phyloP scores from a whole-genome alignment of 352 stramenopile genomes.

The Aphanomyces stellatus region DNA sequence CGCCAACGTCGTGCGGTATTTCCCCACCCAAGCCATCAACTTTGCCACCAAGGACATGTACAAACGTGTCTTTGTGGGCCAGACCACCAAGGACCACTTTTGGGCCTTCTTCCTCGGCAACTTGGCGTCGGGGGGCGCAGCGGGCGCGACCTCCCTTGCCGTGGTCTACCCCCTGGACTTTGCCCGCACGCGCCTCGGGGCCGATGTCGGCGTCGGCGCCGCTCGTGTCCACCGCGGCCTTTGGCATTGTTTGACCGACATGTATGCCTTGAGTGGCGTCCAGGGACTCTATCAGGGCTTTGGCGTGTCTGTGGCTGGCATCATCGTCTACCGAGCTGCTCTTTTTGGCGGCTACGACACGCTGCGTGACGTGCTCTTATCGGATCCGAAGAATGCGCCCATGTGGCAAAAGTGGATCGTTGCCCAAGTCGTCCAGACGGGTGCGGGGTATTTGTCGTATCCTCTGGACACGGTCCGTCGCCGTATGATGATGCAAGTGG shows the following conservation, averaged over 20 bases:
- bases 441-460: constrained; percentile 93
- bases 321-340: constrained; percentile 97
- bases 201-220: constrained; percentile 96
- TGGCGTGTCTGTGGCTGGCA: constrained; percentile 96
- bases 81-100: constrained; percentile 94
- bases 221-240: constrained; percentile 96
- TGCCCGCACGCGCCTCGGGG: constrained; percentile 97
- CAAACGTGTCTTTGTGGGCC: constrained; percentile 83
- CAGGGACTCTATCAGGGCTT: constrained; percentile 98
- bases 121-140: constrained; percentile 95
- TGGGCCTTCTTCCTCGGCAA: constrained; percentile 98
- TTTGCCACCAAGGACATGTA: constrained; percentile 93
- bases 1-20: constrained; percentile 90
- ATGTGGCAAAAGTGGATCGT: constrained; percentile 88
- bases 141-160: constrained; percentile 93
- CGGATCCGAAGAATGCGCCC: constrained; percentile 76
- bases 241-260: constrained; percentile 95
- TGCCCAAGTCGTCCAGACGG: constrained; percentile 86
- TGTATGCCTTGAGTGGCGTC: constrained; percentile 87
- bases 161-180: constrained; percentile 98
- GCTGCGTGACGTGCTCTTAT: constrained; percentile 81
- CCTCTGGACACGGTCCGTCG: constrained; percentile 94
- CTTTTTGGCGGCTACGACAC: constrained; percentile 99
- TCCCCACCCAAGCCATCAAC: constrained; percentile 89
- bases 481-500: constrained; percentile 97